Base-by-base conservation (phyloP, 768 basidiomycete species). In the Trametes punicea region DNA sequence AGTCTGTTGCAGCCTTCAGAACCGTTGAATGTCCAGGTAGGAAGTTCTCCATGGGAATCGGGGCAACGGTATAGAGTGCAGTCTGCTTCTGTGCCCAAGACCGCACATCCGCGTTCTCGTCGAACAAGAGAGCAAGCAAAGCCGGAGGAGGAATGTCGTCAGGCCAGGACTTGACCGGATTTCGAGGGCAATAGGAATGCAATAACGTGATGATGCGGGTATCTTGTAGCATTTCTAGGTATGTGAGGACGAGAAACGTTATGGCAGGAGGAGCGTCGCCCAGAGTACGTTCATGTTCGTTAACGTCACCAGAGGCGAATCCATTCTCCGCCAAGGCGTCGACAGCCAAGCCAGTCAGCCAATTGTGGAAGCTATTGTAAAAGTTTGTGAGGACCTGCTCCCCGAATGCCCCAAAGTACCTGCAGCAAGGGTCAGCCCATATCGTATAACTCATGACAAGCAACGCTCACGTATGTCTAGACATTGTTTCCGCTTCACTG, bases 381-480 rank as follows among this genome's bases (percentile, higher is more conserved):
- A 95, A 94, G 31, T 69, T 70, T 18, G 71, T 68, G 47, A 88
- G 66, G 33, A 80, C 70, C 18, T 74, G 66, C 1, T 75, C 73
- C 1, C 74, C 63, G 67, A 87, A 93, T 2, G 83, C 83, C 13
- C 81, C 84, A 62, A 94, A 84, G 69, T 88, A 94, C 52, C 91
- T 94, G 58, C 25, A 56, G 25, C 4, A 31, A 1, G 13, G 8
- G 23, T 51, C 45, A 45, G 42, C 18, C n/a, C n/a, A n/a, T 58
- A n/a, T 11, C 15, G 21, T 6, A 31, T 15, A n/a, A n/a, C n/a
- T n/a, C n/a, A n/a, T n/a, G n/a, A n/a, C n/a, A n/a, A n/a, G n/a
- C n/a, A n/a, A n/a, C n/a, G n/a, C 91, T 72, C 68, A 96, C 94
- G 87, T 88, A 29, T 75, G 73, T 55, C 79, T 78, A 21, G 90